Conservation (phyloP, 2,329 filamentous ascomycete species). For the Tympanopsis confertula region DNA sequence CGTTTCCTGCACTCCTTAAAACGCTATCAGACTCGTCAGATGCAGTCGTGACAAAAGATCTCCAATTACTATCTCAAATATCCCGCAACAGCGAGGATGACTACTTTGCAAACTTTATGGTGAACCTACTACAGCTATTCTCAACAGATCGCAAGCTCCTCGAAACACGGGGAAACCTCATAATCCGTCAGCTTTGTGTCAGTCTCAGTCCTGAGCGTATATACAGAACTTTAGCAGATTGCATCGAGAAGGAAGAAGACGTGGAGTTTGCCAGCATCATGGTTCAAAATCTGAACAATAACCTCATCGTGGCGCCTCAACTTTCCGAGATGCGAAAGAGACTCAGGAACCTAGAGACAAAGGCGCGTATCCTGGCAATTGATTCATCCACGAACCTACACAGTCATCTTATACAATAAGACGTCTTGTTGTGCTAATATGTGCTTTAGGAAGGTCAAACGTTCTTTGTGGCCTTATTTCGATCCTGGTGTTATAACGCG, state of each 20-base stretch:
- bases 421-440: too few relatives aligned
- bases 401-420: too few relatives aligned
- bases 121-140: conserved; percentile 87
- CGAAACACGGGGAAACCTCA: conserved; percentile 87
- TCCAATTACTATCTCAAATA: conserved; percentile 89
- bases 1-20: conserved; percentile 89
- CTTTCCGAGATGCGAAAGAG: conserved; percentile 81
- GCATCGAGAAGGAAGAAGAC: conserved; percentile 94
- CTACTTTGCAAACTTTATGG: conserved; percentile 97
- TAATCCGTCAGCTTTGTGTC: conserved; percentile 87
- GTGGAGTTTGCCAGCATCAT: conserved; percentile 98
- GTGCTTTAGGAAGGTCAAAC: conserved; percentile 80
- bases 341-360: conserved; percentile 79
- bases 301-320: conserved; percentile 92
- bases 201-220: conserved; percentile 90
- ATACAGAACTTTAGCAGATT: conserved; percentile 88
- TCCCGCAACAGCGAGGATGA: conserved; percentile 93
- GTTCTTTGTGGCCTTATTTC: conserved; percentile 87
- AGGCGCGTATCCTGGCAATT: conserved; percentile 29
- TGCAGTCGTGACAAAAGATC: conserved; percentile 88
- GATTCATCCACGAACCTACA: background rate
- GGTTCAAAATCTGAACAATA: conserved; percentile 98
- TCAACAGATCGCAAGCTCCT: conserved; percentile 84
- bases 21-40: conserved; percentile 92
- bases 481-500: conserved; percentile 96